Conservation (phyloP, 805 yeast species). For the Wickerhamiella australiensis region DNA sequence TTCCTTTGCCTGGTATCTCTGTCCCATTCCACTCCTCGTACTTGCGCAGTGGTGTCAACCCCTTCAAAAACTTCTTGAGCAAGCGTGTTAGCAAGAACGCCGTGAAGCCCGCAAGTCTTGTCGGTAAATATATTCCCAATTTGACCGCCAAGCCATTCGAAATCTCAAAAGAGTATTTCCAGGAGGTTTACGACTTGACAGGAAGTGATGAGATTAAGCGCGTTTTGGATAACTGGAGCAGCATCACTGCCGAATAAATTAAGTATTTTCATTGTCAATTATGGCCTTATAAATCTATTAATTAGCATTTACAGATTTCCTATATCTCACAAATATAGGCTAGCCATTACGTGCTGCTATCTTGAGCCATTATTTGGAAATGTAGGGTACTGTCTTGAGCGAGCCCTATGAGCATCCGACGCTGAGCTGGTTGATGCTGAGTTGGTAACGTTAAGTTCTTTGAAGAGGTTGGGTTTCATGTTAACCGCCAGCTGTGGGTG, state of each 20-base stretch:
- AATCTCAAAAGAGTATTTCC: conserved; percentile 92
- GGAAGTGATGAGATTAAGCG: conserved; percentile 81
- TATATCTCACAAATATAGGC: too few relatives aligned
- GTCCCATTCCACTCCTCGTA: conserved; percentile 99
- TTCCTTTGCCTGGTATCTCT: conserved; percentile 97
- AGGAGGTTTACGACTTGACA: conserved; percentile 87
- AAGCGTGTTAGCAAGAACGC: conserved; percentile 93
- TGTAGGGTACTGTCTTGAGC: too few relatives aligned
- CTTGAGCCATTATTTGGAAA: too few relatives aligned
- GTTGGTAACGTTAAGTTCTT: too few relatives aligned
- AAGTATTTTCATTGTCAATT: neutral
- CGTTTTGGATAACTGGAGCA: conserved; percentile 90
- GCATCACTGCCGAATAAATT: conserved; percentile 37
- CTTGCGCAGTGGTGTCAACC: conserved; percentile 95
- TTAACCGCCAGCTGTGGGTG: too few relatives aligned
- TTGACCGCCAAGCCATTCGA: conserved; percentile 96
- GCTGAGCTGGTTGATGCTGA: too few relatives aligned
- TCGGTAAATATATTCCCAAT: conserved; percentile 95
- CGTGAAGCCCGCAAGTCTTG: conserved; percentile 84
- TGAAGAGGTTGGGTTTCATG: too few relatives aligned
- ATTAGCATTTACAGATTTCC: neutral
- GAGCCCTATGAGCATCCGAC: too few relatives aligned
- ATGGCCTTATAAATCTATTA: neutral
- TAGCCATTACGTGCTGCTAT: too few relatives aligned
- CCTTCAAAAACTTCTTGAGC: conserved; percentile 93